These are phyloP conservation scores for Microdochium paspali DNA, from an alignment of 2,329 filamentous ascomycete species.

Conservation along the genomic window DNA sequence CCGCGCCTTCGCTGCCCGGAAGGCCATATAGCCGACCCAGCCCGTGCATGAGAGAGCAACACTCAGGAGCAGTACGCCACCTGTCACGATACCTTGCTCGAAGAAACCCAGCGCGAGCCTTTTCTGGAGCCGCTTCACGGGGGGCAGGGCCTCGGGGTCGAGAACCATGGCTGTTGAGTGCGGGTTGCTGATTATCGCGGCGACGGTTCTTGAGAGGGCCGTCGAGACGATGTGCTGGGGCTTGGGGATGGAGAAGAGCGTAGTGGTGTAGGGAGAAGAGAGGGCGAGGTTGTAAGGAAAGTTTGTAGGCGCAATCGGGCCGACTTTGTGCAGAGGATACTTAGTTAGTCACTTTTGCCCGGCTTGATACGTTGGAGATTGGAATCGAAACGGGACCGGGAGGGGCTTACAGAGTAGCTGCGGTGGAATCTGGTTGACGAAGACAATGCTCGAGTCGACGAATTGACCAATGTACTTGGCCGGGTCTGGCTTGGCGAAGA, in stretches of 20 bases:
- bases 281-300: constrained; percentile 8
- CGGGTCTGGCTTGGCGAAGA: constrained; percentile 36
- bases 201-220: not conserved
- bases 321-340: too few relatives aligned
- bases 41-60: constrained; percentile 3
- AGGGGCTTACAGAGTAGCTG: constrained; percentile 38
- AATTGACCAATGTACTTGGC: constrained; percentile 53
- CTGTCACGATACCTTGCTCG: constrained; percentile 33
- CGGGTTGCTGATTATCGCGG: not conserved
- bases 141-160: constrained; percentile 15
- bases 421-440: constrained; percentile 47
- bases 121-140: constrained; percentile 23
- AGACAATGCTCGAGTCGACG: constrained; percentile 36
- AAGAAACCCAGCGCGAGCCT: constrained; percentile 31
- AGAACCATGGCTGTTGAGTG: constrained; percentile 1
- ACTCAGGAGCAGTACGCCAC: constrained; percentile 15
- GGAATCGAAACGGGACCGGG: constrained; percentile 16
- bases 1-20: not conserved
- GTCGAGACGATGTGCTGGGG: constrained; percentile 26
- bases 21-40: not conserved
- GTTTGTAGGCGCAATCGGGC: constrained; percentile 8
- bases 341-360: too few relatives aligned
- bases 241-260: constrained; percentile 32
- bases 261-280: constrained; percentile 26
- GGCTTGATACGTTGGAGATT: not conserved